Evolutionary conservation across 768 basidiomycete species (phyloP), one percentile per base, ranked within the genome.

Genomic region (Lentinula raphanica): DNA sequence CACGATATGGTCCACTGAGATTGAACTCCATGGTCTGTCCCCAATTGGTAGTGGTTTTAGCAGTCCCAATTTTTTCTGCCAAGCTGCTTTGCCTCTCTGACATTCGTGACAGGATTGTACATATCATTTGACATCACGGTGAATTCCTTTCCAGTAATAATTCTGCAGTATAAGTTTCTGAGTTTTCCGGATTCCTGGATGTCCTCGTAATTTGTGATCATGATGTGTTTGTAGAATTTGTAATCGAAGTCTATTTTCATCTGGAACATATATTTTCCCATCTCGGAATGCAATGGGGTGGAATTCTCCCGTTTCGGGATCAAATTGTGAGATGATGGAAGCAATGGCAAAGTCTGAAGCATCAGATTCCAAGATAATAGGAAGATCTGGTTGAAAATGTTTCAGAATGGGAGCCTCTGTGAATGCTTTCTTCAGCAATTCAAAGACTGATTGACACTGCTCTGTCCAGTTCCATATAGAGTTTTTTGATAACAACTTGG

Each of bases 1-100:
- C 12, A 54, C 64, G 55, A 72, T 71, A 55, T 65, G 60, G 58
- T 76, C 71, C 64, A 73, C 71, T 3, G 68, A 64, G 12, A 75
- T 66, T 6, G 66, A 64, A 7, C 31, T 7, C 74, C 74, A 76
- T 0, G 72, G 71, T 21, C 50, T 28, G 4, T 54, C 31, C 3
- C 46, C 68, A 6, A 68, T 60, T 0, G 65, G 66, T 5, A 72
- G 64, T 6, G 64, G 64, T 40, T 67, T 58, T 0, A 73, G 62
- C 5, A 58, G 23, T 0, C 72, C 71, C 29, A 64, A 66, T 1
- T 65, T 66, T n/a, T 61, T 32, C 46, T 67, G 64, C 9, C 62
- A 56, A 1, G 35, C 36, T 1, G 59, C 7, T 44, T 72, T 73
- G 32, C 56, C 58, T 3, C 61, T 49, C 25, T 54, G 40, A 59